Conservation (phyloP, 2,329 filamentous ascomycete genomes). For the Aureobasidium vineae region DNA sequence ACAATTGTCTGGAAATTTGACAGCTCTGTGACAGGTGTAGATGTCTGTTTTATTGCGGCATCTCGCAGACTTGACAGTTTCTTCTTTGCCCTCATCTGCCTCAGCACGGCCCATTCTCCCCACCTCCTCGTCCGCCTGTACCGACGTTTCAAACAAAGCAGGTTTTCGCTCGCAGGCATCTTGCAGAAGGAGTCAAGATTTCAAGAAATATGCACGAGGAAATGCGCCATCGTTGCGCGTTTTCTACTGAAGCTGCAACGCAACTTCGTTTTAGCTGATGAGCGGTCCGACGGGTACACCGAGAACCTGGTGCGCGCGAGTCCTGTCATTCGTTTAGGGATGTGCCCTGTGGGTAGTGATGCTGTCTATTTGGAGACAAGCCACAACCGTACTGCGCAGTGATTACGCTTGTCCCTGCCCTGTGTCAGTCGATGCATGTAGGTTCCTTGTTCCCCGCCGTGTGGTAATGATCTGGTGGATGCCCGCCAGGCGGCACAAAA, state of each 20-base stretch:
- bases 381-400: constrained; percentile 15
- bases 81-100: not conserved
- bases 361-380: not conserved
- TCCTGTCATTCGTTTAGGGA: constrained; percentile 7
- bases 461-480: constrained; percentile 1
- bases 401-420: not conserved
- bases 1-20: not conserved
- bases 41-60: not conserved
- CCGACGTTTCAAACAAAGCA: constrained; percentile 25
- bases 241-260: not conserved
- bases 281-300: not conserved
- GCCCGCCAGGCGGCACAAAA: not conserved
- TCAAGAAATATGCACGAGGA: not conserved
- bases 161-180: not conserved
- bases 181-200: not conserved
- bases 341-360: not conserved
- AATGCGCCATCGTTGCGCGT: constrained; percentile 20
- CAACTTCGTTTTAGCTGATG: not conserved
- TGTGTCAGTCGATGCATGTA: not conserved
- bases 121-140: constrained; percentile 8
- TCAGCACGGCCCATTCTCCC: constrained; percentile 6
- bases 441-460: constrained; percentile 14
- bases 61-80: not conserved
- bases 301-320: constrained; percentile 13
- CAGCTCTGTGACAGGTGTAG: constrained; percentile 2